Base-by-base conservation (phyloP, 345 rosid genomes). In the Odontarrhena argentea region DNA sequence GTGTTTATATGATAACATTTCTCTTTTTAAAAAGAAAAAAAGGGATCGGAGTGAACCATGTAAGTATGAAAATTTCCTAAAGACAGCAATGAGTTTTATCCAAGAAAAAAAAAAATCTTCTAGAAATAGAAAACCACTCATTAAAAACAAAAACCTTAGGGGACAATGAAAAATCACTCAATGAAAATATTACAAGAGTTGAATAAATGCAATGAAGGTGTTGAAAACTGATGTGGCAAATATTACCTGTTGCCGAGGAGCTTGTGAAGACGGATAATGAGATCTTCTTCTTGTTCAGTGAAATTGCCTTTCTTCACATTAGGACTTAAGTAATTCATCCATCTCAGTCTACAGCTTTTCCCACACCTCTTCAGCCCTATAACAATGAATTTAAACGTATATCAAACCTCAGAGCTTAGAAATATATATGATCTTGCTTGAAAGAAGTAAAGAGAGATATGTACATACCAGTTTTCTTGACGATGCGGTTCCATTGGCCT, bases 261-360 rank as follows among this genome's bases (percentile, higher is more conserved):
- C 47, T 65, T 83, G 52, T 82, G 84, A 45, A 84, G 84, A 56
- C 88, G 77, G 42, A 80, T 59, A 36, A 81, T 77, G 51, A 82
- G 82, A 48, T 79, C 81, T 65, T 83, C 87, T 71, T 81, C 84
- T 65, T 79, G 73, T 60, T 78, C 81, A 8, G 86, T 65, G 61
- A 79, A 79, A 30, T 56, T 62, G 2, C 80, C 83, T 47, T 55
- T 73, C 1, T 80, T 79, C 70, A 83, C 82, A 28, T 36, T 76
- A 14, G 84, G 87, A 60, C 80, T 72, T 50, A 81, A 58, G 52
- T 80, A 81, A 59, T 83, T 85, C 72, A 81, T 68, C 89, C 87
- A 80, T 63, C 85, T 75, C 66, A 85, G 47, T 74, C 87, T 72
- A 14, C 87, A 83, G 54, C 85, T 85, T 69, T 83, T 85, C 36